Evolutionary conservation across 2,329 filamentous ascomycete species (phyloP).

Genomic region (Pseudocercospora pini-densiflorae): DNA sequence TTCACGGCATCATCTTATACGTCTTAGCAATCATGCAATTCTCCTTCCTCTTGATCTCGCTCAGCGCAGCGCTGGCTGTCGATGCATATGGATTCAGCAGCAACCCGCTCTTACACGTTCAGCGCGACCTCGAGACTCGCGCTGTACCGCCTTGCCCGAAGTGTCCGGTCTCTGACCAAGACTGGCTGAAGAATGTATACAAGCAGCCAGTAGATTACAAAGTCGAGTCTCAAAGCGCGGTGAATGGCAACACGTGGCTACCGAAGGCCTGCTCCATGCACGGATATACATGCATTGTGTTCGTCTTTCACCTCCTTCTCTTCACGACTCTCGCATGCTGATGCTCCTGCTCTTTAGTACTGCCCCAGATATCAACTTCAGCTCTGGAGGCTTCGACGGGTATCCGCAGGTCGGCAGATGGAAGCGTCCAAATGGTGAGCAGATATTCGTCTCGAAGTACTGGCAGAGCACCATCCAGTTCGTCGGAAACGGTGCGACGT

Average conservation of each 20-base stretch:
- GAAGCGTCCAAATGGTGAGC: conserved; percentile 11
- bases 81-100: neutral
- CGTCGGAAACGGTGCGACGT: neutral
- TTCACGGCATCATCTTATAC: too few species aligned
- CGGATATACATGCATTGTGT: neutral
- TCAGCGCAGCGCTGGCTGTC: neutral
- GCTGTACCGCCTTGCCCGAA: neutral
- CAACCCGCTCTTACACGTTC: neutral
- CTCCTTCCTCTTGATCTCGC: neutral
- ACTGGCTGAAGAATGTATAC: neutral
- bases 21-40: neutral
- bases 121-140: neutral
- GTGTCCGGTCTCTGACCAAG: neutral
- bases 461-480: conserved; percentile 12
- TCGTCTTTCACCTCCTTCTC: neutral
- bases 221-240: neutral
- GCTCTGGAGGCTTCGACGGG: neutral
- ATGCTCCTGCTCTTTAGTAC: neutral
- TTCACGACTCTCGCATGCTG: neutral
- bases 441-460: conserved; percentile 16
- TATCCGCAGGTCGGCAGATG: conserved; percentile 3
- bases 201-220: neutral
- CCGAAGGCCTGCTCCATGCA: neutral
- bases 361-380: neutral
- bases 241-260: neutral